phyloP scores from a whole-genome alignment of 345 rosid species.

The Nasturtium officinale region DNA sequence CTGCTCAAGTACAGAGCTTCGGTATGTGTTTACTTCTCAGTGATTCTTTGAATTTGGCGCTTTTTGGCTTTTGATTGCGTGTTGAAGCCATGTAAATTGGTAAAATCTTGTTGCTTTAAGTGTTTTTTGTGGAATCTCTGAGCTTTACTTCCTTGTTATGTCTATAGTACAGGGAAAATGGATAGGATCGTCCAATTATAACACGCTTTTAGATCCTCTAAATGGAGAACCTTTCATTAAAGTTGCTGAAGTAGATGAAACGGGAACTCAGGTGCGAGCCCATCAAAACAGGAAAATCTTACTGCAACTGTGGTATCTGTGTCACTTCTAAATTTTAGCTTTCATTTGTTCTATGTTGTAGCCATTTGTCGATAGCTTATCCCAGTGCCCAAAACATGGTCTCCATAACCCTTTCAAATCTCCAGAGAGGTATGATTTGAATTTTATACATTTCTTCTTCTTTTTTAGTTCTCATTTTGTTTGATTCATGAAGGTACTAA shows the following conservation, averaged over 20 bases:
- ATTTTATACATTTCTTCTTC: neutral
- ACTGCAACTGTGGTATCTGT: neutral
- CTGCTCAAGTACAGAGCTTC: conserved; percentile 85
- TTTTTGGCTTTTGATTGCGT: neutral
- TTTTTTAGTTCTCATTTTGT: conserved; percentile 1
- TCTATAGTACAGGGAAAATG: conserved; percentile 88
- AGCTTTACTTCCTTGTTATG: neutral
- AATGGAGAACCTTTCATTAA: conserved; percentile 94
- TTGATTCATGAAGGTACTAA: neutral
- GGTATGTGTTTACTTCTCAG: conserved; percentile 48
- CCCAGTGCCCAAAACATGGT: conserved; percentile 94
- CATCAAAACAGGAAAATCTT: neutral
- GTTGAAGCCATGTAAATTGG: neutral
- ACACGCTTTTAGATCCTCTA: conserved; percentile 78
- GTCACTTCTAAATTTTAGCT: neutral
- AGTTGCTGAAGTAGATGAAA: conserved; percentile 79
- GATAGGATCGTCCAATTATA: conserved; percentile 67
- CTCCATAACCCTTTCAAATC: conserved; percentile 95
- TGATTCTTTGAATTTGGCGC: neutral
- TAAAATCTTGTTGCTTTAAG: neutral
- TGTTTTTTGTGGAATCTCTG: conserved; percentile 8
- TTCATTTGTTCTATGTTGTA: conserved; percentile 47
- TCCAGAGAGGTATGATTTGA: conserved; percentile 75
- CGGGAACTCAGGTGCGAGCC: conserved; percentile 65
- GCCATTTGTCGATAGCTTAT: conserved; percentile 96